Base-by-base conservation (phyloP, 306 rosid species). In the Begonia masoniana region DNA sequence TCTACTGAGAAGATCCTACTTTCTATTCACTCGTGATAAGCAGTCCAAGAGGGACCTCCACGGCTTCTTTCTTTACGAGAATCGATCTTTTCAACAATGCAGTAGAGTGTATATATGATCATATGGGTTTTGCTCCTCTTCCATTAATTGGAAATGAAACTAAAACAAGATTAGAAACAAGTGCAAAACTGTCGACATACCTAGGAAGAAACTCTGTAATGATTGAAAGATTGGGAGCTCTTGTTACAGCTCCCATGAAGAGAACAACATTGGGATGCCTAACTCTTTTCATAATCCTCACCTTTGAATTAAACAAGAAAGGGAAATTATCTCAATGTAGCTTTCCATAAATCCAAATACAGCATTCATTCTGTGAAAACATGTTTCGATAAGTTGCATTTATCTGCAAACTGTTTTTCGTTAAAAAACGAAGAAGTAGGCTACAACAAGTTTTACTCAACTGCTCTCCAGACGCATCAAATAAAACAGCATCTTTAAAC, bases 251-350 rank as follows among this genome's bases (percentile, higher is more conserved):
- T 68, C 95, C 97, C 97, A 88, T 88, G 84, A 88, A 88, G 62
- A 88, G 93, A 83, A 88, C 95, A 63, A 84, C 95, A 70, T 88
- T 88, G 17, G 97, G 95, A 84, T 88, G 97, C 78, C 97, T 76
- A 62, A 88, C 63, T 62, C 84, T 73, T 80, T 88, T 88, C 97
- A 88, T 88, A 65, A 88, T 71, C 62, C 78, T 77, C 53, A 88
- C 95, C 95, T 88, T 62, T 61, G 61, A 77, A 67, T 54, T 61
- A 57, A 67, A 60, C 15, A n/a, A 45, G 15, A 45, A 45, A 45
- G 7, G 49, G 49, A 45, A 45, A 10, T 45, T 45, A 12, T n/a
- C 15, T n/a, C 49, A 10, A 31, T 31, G 39, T 45, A 4, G 0
- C 15, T 10, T 45, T 45, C 48, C 49, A 45, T 45, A 11, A 45